A percentile compares a stretch with the other conserved stretches of the same genome.
Evolutionary conservation across 495 filamentous ascomycete genomes (phyloP).

Genomic region (Penicillium macrosclerotiorum): DNA sequence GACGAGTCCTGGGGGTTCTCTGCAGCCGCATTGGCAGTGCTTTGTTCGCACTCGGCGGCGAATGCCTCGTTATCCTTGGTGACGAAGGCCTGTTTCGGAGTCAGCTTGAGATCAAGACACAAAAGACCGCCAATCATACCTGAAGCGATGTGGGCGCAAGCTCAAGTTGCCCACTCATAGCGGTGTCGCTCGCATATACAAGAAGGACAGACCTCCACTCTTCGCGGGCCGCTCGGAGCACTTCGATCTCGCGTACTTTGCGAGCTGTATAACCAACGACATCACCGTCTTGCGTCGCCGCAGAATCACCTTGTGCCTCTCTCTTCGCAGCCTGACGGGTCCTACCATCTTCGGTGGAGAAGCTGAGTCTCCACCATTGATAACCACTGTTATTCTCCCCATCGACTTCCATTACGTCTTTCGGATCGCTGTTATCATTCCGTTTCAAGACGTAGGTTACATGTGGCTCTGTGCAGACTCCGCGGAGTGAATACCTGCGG

Average conservation of each 20-base stretch:
- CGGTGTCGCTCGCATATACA: slow-evolving; percentile 51
- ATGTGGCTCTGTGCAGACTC: slow-evolving; percentile 51
- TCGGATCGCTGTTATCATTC: background rate
- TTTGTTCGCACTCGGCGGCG: slow-evolving; percentile 37
- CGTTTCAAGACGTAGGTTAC: slow-evolving; percentile 50
- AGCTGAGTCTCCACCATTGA: slow-evolving; percentile 59
- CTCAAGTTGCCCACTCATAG: slow-evolving; percentile 32
- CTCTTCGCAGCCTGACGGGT: slow-evolving; percentile 31
- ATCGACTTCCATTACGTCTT: slow-evolving; percentile 26
- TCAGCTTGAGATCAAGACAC: slow-evolving; percentile 4
- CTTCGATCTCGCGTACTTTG: slow-evolving; percentile 50
- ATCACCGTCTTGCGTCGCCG: slow-evolving; percentile 30
- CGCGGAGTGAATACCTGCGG: slow-evolving; percentile 51
- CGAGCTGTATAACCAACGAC: slow-evolving; percentile 43
- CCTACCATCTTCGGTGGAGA: slow-evolving; percentile 47
- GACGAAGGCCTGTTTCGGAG: slow-evolving; percentile 41
- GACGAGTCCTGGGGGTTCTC: background rate
- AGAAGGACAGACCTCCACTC: slow-evolving; percentile 46
- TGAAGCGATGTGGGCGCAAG: slow-evolving; percentile 37
- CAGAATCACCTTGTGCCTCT: slow-evolving; percentile 15
- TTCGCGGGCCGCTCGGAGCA: slow-evolving; percentile 51
- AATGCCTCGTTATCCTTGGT: slow-evolving; percentile 48
- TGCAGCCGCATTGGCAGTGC: slow-evolving; percentile 5
- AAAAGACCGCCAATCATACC: slow-evolving; percentile 24
- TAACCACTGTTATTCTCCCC: slow-evolving; percentile 24